These are phyloP conservation scores for Desmodesmus armatus DNA, from an alignment of 139 green algal species.

Conservation along the genomic window DNA sequence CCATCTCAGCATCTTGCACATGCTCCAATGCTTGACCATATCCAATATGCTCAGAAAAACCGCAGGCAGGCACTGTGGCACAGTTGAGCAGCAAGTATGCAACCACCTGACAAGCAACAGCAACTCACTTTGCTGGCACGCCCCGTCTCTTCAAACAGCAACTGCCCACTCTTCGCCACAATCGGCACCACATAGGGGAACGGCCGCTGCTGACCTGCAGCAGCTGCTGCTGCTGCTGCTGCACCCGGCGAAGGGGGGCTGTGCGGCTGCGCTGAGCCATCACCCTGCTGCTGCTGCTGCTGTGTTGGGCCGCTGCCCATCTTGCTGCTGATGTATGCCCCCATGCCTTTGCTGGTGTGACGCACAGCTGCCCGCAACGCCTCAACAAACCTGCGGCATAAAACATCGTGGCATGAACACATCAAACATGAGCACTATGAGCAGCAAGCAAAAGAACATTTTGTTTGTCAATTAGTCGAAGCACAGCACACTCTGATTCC, in stretches of 20 bases:
- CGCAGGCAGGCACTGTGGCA: background rate
- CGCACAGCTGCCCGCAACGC: conserved; percentile 43
- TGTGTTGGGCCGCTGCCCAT: conserved; percentile 17
- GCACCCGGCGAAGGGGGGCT: background rate
- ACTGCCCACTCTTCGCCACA: conserved; percentile 44
- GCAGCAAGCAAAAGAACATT: background rate
- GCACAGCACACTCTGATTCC: background rate
- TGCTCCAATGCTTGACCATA: background rate
- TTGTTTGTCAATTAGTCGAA: too few species aligned
- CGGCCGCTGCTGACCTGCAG: background rate
- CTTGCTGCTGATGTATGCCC: conserved; percentile 40
- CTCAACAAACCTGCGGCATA: conserved; percentile 45
- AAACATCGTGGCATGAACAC: too few species aligned
- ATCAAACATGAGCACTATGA: background rate
- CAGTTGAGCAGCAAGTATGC: background rate
- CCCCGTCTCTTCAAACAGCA: conserved; percentile 45
- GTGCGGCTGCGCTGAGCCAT: background rate
- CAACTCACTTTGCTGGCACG: conserved; percentile 26
- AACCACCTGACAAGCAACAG: background rate
- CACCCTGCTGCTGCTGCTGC: background rate
- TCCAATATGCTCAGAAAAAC: background rate
- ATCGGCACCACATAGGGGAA: conserved; percentile 48
- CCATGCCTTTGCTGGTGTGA: conserved; percentile 40
- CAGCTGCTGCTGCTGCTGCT: conserved; percentile 7
- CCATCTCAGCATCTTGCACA: background rate